These are phyloP conservation scores for Stellera chamaejasme DNA, from an alignment of 345 rosid genomes.

Conservation along the genomic window DNA sequence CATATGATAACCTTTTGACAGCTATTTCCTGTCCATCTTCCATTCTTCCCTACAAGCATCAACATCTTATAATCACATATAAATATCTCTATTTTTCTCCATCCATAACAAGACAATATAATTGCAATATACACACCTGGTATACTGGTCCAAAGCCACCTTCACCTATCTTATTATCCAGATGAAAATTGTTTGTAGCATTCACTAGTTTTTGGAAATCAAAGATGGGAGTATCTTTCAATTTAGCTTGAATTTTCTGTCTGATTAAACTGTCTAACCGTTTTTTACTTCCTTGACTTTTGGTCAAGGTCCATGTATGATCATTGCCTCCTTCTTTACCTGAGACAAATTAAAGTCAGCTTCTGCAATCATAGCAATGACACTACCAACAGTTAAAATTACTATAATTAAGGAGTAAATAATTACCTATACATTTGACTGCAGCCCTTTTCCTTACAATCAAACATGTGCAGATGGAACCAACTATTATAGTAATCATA, in stretches of 20 bases:
- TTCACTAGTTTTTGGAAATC: background rate
- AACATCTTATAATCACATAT: background rate
- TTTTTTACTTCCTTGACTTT: background rate
- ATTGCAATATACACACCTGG: conserved; percentile 13
- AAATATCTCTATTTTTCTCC: background rate
- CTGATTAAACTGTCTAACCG: background rate
- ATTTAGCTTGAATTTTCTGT: background rate
- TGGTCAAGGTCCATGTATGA: too few relatives aligned
- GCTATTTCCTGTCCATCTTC: conserved; percentile 28
- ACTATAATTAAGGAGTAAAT: too few relatives aligned
- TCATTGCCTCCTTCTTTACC: too few relatives aligned
- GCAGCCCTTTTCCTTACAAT: too few relatives aligned
- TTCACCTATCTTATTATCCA: conserved; percentile 17
- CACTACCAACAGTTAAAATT: too few relatives aligned
- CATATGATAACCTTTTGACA: conserved; percentile 25
- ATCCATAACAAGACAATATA: too few relatives aligned
- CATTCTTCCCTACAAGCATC: conserved; percentile 9
- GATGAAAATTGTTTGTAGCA: conserved; percentile 26
- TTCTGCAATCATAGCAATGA: too few relatives aligned
- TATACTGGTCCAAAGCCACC: conserved; percentile 34
- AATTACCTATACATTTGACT: too few relatives aligned
- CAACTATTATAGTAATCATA: too few relatives aligned
- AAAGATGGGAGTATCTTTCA: conserved; percentile 14
- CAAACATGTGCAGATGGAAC: too few relatives aligned
- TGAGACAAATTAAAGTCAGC: too few relatives aligned